Base-by-base conservation (phyloP, 805 yeast genomes). In the Lipomyces mesembrius region DNA sequence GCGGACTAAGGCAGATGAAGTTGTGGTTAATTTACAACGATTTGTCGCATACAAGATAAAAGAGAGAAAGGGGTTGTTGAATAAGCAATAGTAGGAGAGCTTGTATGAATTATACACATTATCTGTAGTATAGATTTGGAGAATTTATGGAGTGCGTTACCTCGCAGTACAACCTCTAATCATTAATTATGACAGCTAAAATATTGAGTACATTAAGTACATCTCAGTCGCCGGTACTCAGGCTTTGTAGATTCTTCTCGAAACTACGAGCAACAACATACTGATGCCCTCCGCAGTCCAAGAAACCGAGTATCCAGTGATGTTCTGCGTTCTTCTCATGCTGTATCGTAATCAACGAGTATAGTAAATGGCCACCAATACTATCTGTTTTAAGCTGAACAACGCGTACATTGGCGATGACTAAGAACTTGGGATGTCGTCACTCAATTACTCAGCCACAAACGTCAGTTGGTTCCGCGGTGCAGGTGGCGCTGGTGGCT, bases 41-140 rank as follows among this genome's bases (percentile, higher is more conserved):
- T 94, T 95, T 76, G 85, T 94, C 63, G 84, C 84, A 64, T 94
- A 94, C 79, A 94, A 95, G 73, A 77, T 76, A 60, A 76, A 77
- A 35, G 90, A 87, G 74, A 71, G 74, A 60, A 55, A 55, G 52
- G 35, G 51, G 20, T 49, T n/a, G 9, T n/a, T 43, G 49, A 43
- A 3, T 17, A n/a, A 6, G 22, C 22, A 5, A 17, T 37, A 37
- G 43, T 37, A 37, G 17, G 43, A 37, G 6, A n/a, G 20, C 49
- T 17, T 14, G 49, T n/a, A n/a, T n/a, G 8, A 8, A 17, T 43
- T 17, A 12, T 43, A 43, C 49, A 43, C 43, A 43, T n/a, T n/a
- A 43, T 43, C 49, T 43, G 49, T 43, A 43, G 22, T 14, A 43
- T 43, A 43, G 49, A 8, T 5, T 43, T 17, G 20, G 49, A 43